Conservation (phyloP, 176 grass and related monocot species). For the Zoysia japonica region DNA sequence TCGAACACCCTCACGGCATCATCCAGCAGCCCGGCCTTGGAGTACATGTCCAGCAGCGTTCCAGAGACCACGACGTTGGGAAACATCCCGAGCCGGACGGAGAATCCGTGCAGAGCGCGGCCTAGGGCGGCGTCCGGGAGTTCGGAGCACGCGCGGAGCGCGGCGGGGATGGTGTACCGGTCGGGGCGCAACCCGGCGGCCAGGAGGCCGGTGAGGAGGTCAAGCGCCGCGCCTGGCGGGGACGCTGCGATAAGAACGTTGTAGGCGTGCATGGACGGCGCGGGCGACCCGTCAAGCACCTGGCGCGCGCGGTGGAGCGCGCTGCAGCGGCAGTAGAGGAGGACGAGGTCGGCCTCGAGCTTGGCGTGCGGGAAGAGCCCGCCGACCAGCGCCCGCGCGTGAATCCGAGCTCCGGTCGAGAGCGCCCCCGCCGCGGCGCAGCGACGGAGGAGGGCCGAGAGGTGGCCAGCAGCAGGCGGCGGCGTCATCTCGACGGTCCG, state of each 20-base stretch:
- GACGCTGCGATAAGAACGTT: slow-evolving; percentile 54
- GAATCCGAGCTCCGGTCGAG: background rate
- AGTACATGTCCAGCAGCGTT: slow-evolving; percentile 47
- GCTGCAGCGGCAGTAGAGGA: slow-evolving; percentile 38
- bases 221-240: slow-evolving; percentile 7
- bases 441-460: slow-evolving; percentile 42
- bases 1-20: slow-evolving; percentile 48
- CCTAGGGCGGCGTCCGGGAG: slow-evolving; percentile 24
- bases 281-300: slow-evolving; percentile 46
- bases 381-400: slow-evolving; percentile 32
- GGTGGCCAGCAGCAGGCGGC: background rate
- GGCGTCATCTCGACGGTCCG: slow-evolving; percentile 16
- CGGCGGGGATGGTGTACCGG: slow-evolving; percentile 45
- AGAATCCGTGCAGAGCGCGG: slow-evolving; percentile 24
- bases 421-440: slow-evolving; percentile 16
- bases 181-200: slow-evolving; percentile 35
- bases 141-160: slow-evolving; percentile 38
- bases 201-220: slow-evolving; percentile 32
- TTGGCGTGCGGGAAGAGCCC: slow-evolving; percentile 42
- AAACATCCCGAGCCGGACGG: slow-evolving; percentile 30
- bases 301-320: slow-evolving; percentile 7
- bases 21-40: slow-evolving; percentile 36
- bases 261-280: slow-evolving; percentile 51
- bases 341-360: slow-evolving; percentile 52
- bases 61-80: slow-evolving; percentile 31